These are phyloP conservation scores for Auricularia sp. DNA, from an alignment of 768 basidiomycete species.

Conservation along the genomic window DNA sequence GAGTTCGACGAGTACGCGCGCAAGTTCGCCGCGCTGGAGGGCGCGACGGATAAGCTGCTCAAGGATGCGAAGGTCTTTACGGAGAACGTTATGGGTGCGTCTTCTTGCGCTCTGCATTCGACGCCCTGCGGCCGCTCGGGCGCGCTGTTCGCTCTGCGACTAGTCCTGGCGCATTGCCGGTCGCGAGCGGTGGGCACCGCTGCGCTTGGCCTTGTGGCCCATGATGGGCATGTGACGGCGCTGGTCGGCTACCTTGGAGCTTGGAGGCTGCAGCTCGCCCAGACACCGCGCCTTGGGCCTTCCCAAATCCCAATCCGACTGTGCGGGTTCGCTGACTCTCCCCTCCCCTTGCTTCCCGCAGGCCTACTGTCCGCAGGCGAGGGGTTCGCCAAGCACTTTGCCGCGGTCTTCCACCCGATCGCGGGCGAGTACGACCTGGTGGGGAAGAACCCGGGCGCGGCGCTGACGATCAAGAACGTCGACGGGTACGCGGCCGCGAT, in stretches of 20 bases:
- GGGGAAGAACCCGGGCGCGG: constrained; percentile 67
- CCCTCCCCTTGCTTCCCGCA: constrained; percentile 15
- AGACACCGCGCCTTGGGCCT: too few relatives aligned
- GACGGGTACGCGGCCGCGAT: constrained; percentile 60
- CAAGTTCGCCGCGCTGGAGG: constrained; percentile 68
- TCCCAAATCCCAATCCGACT: too few relatives aligned
- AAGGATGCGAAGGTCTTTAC: constrained; percentile 87
- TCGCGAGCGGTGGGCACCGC: too few relatives aligned
- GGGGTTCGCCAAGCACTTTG: constrained; percentile 54
- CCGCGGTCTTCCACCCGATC: constrained; percentile 53
- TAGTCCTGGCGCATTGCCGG: too few relatives aligned
- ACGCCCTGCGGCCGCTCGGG: too few relatives aligned
- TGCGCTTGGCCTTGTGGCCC: too few relatives aligned
- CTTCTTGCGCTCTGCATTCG: too few relatives aligned
- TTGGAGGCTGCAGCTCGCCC: too few relatives aligned
- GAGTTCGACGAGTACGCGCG: constrained; percentile 84
- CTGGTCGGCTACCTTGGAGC: too few relatives aligned
- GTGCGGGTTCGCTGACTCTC: too few relatives aligned
- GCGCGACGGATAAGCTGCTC: constrained; percentile 75
- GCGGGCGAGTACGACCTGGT: constrained; percentile 69
- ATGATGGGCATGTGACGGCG: too few relatives aligned
- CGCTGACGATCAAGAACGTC: constrained; percentile 69
- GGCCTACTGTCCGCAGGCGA: constrained; percentile 59
- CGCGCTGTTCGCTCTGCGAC: too few relatives aligned
- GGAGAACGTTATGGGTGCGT: constrained; percentile 66